Evolutionary conservation across 2,329 filamentous ascomycete species (phyloP), one percentile per base, ranked within the genome.

Genomic region (Escovopsis weberi): DNA sequence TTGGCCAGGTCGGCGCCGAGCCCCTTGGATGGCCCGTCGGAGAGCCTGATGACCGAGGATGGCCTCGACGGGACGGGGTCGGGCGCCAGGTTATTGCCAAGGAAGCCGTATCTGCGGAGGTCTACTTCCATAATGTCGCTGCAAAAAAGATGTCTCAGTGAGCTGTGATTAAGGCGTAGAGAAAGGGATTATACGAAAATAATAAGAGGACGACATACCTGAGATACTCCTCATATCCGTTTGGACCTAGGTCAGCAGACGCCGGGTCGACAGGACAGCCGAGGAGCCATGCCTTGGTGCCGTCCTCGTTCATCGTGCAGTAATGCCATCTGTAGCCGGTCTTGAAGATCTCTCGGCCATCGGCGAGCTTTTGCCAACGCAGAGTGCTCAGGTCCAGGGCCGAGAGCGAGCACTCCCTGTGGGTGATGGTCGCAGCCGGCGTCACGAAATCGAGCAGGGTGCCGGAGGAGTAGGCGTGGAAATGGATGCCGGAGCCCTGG

Each of bases 251-350:
- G 34, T 81, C 81, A 39, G 79, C 77, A 6, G 73, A 68, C 15
- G 72, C 65, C 35, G 72, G 66, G 49, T 94, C 86, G 4, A 84
- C 81, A 2, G 84, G 84, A 54, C 87, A 95, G 8, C 91, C 91
- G n/a, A 98, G 72, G 23, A 98, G 69, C 88, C 91, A 98, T 7
- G 87, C 91, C 58, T 94, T 94, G 6, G 91, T 95, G 6, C 89
- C 89, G 53, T 94, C 85, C 47, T 91, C 81, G 57, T 95, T 93
- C 63, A 95, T 83, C 3, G 87, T 94, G 59, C 91, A 96, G 58
- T 98, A 98, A 60, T 96, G 89, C 91, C 91, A 98, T 46, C 89
- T 78, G 59, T 91, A 96, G n/a, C 83, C 85, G 0, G 79, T 69
- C 51, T 84, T 84, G 64, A 95, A 98, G 32, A 98, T 81, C 57